Evolutionary conservation across 2,329 filamentous ascomycete species (phyloP).

Genomic region (Trichoderma koningii): DNA sequence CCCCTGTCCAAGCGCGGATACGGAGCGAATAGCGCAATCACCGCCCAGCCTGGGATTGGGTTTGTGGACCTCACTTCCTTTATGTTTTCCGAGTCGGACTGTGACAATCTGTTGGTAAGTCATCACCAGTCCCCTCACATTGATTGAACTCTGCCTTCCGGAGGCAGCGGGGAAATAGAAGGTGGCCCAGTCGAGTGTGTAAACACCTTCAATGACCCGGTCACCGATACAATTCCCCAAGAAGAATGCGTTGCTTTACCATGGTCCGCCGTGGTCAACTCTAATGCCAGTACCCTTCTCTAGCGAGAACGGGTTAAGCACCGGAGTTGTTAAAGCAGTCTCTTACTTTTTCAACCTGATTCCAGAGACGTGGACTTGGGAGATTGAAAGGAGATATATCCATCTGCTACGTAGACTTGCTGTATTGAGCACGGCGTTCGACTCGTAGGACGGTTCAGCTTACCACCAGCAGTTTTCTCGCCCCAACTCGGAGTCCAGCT

Average conservation of each 20-base stretch:
- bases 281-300: conserved; percentile 43
- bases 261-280: conserved; percentile 33
- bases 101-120: conserved; percentile 48
- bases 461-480: conserved; percentile 44
- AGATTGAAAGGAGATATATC: conserved; percentile 56
- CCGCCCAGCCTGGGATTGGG: conserved; percentile 65
- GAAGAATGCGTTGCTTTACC: conserved; percentile 45
- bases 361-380: conserved; percentile 52
- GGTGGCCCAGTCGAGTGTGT: conserved; percentile 54
- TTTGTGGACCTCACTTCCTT: conserved; percentile 83
- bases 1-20: conserved; percentile 70
- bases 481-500: conserved; percentile 34
- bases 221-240: conserved; percentile 72
- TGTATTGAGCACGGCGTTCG: not conserved
- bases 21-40: conserved; percentile 75
- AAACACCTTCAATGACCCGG: conserved; percentile 54
- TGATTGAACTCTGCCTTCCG: not conserved
- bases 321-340: conserved; percentile 38
- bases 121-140: not conserved
- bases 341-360: conserved; percentile 49
- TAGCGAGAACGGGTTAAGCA: conserved; percentile 45
- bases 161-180: conserved; percentile 55
- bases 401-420: conserved; percentile 2
- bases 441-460: conserved; percentile 29
- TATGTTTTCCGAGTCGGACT: conserved; percentile 69